Base-by-base conservation (phyloP, 148 eudicot species). In the Camellia japonica region DNA sequence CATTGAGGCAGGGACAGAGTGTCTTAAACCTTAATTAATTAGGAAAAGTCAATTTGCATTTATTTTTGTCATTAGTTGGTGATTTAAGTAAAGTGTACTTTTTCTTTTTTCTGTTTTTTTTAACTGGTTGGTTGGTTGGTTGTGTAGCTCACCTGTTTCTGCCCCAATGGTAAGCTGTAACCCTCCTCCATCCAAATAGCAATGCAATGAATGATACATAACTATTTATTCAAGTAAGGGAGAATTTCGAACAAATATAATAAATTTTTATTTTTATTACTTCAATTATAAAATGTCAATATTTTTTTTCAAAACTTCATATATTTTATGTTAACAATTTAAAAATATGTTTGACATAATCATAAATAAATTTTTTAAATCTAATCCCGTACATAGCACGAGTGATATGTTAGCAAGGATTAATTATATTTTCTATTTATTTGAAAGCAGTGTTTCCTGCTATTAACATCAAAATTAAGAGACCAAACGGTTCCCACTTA, bases 11-110 rank as follows among this genome's bases (percentile, higher is more conserved):
- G 30, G 78, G 70, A 68, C 60, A 51, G 62, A 62, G 58, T 68
- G 72, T 62, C 52, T 41, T 44, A 68, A 73, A 81, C 49, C 84
- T 46, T 13, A 65, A 63, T 47, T 75, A 20, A 76, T 62, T 69
- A 65, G 79, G 47, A 23, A 30, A 49, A 65, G 15, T 65, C 15
- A 18, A 20, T 47, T 49, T 76, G 44, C 59, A 76, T 23, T 62
- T 76, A 6, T 20, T 77, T 77, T 64, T 77, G 79, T 51, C 44
- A 76, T 76, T 20, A 76, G 19, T 23, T 30, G 59, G 64, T 47
- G 61, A 52, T 6, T 77, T 23, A 23, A 23, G 30, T 49, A 4
- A 42, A 3, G 4, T 23, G 30, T 23, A 23, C 30, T 23, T 0
- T 68, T 6, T 19, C 16, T 20, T 20, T 65, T 16, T 68, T 1